phyloP scores from a whole-genome alignment of 768 basidiomycete genomes.

The Suillus luteus region DNA sequence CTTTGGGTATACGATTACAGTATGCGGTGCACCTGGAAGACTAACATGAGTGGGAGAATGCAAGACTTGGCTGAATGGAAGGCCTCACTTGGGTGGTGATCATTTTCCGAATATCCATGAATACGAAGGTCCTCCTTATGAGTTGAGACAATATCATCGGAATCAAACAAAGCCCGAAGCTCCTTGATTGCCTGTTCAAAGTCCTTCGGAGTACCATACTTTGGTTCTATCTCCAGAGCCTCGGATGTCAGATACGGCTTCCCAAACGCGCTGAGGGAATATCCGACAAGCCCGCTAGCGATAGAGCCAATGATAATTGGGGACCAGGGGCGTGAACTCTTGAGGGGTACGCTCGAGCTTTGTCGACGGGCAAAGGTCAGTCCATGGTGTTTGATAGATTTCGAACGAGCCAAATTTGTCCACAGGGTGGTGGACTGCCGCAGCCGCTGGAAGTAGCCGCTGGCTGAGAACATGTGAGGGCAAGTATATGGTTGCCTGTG shows the following conservation, averaged over 20 bases:
- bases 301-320: constrained; percentile 8
- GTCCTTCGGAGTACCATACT: constrained; percentile 55
- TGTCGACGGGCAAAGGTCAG: background rate
- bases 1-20: constrained; percentile 63
- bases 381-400: background rate
- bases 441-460: constrained; percentile 8
- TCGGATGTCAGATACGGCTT: constrained; percentile 12
- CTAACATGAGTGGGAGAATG: constrained; percentile 7
- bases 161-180: constrained; percentile 41
- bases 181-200: constrained; percentile 55
- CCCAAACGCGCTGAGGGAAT: constrained; percentile 22
- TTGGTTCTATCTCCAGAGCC: constrained; percentile 21
- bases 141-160: constrained; percentile 45
- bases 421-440: constrained; percentile 9
- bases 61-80: background rate
- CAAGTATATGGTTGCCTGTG: background rate
- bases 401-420: constrained; percentile 7
- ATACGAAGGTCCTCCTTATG: constrained; percentile 50
- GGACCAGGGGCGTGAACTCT: background rate
- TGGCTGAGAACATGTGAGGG: constrained; percentile 7
- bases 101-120: constrained; percentile 58
- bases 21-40: constrained; percentile 45
- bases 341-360: constrained; percentile 2
- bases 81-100: constrained; percentile 50
- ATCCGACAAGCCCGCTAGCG: constrained; percentile 21